Evolutionary conservation across 305 asterid species (phyloP), one percentile per base, ranked within the genome.

Genomic region (Lippia alba): DNA sequence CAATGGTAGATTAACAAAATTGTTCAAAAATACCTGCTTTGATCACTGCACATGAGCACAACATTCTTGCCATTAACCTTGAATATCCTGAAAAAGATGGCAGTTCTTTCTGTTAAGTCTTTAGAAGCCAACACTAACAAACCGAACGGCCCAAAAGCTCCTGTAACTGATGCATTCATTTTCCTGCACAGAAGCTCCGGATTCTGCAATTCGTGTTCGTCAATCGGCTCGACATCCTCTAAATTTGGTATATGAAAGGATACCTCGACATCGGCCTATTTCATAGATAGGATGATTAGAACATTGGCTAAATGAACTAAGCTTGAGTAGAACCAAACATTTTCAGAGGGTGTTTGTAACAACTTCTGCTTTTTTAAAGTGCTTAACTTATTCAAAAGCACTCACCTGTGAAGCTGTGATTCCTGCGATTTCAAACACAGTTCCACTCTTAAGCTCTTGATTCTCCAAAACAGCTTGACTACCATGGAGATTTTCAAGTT

Each of bases 31-130:
- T 69, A 80, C 96, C 91, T 84, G 86, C 83, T 87, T 66, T 87
- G 94, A 71, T 90, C 91, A 68, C 86, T 82, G 68, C 96, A 87
- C 93, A 88, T 88, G 67, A 88, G 89, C 70, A 84, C 91, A 17
- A 74, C 80, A 67, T 61, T 72, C 55, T 77, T 80, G 24, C 20
- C 79, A 3, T 61, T 32, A 19, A 66, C 58, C 74, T 79, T 83
- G 71, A 73, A 81, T 63, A 89, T 32, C 67, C 80, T 74, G 12
- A 87, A 87, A 78, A 81, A 89, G 16, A 91, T 41, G 0, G 89
- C 85, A 19, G 92, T 91, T 63, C 68, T 71, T 71, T 91, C 96
- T 5, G 79, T 75, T 68, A 87, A 72, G 65, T 80, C 71, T 64
- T 76, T 67, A 8, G 93, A 80, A 53, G 97, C 91, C 74, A 91